Conservation (phyloP, 176 grass and related monocot genomes). For the Musa beccarii region DNA sequence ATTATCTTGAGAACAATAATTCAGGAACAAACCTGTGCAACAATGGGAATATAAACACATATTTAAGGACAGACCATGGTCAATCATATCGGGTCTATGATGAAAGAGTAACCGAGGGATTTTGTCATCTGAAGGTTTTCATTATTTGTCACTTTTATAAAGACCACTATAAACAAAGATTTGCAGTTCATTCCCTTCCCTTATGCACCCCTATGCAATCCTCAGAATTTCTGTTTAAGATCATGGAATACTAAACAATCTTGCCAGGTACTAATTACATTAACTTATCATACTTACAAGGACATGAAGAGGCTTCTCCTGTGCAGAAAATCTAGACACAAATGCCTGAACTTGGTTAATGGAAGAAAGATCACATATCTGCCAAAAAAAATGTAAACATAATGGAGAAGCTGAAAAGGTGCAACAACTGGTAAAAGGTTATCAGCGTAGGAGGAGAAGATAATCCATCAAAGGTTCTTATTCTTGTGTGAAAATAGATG, state of each 20-base stretch:
- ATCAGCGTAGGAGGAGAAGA: neutral
- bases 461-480: neutral
- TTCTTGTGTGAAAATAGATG: neutral
- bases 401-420: neutral
- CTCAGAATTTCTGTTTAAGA: neutral
- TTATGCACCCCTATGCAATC: neutral
- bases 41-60: neutral
- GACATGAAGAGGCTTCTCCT: conserved; percentile 65
- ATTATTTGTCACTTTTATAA: conserved; percentile 8
- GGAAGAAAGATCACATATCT: conserved; percentile 95
- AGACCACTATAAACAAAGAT: neutral
- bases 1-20: neutral
- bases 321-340: conserved; percentile 56
- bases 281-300: conserved; percentile 39
- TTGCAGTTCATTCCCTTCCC: neutral
- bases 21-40: neutral
- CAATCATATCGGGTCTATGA: neutral
- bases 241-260: neutral
- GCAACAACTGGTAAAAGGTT: neutral
- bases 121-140: too few species aligned
- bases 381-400: neutral
- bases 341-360: conserved; percentile 64
- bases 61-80: neutral
- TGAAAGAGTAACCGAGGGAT: neutral
- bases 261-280: neutral